phyloP scores from a whole-genome alignment of 2,329 filamentous ascomycete species.

The Talaromyces rugulosus region DNA sequence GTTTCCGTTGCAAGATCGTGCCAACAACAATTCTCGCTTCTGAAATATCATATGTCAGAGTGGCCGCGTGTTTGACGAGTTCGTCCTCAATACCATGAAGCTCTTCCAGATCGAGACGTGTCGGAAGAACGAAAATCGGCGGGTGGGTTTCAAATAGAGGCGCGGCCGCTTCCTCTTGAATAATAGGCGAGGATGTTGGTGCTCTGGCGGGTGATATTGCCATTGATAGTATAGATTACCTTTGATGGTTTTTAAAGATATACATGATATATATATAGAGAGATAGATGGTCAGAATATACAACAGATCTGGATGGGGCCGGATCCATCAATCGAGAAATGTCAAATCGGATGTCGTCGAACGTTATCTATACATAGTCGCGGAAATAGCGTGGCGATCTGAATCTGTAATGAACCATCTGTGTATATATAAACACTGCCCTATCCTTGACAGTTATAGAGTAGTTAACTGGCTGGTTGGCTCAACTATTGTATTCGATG shows the following conservation, averaged over 20 bases:
- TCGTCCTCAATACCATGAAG: constrained; percentile 61
- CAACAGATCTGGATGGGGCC: neutral
- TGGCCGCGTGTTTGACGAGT: constrained; percentile 52
- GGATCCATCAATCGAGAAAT: neutral
- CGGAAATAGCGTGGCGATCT: neutral
- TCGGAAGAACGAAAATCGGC: constrained; percentile 67
- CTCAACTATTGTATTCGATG: neutral
- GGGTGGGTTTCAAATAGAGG: constrained; percentile 44
- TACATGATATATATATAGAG: neutral
- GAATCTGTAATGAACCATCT: neutral
- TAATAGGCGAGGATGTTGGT: constrained; percentile 8
- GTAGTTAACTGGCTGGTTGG: neutral
- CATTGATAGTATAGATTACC: neutral
- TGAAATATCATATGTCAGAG: constrained; percentile 64
- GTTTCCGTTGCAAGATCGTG: constrained; percentile 63
- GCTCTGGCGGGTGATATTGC: constrained; percentile 1
- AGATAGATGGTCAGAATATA: neutral
- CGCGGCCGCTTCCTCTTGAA: neutral
- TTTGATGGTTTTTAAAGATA: neutral
- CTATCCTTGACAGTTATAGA: too few relatives aligned
- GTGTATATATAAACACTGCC: neutral
- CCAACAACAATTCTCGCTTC: constrained; percentile 74
- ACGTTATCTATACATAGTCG: neutral
- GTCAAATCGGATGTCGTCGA: neutral
- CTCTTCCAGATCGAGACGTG: constrained; percentile 62